Percentiles rank a stretch among this genome's conserved stretches.
phyloP scores from a whole-genome alignment of 2,329 filamentous ascomycete species.

The Penicillium sp. region DNA sequence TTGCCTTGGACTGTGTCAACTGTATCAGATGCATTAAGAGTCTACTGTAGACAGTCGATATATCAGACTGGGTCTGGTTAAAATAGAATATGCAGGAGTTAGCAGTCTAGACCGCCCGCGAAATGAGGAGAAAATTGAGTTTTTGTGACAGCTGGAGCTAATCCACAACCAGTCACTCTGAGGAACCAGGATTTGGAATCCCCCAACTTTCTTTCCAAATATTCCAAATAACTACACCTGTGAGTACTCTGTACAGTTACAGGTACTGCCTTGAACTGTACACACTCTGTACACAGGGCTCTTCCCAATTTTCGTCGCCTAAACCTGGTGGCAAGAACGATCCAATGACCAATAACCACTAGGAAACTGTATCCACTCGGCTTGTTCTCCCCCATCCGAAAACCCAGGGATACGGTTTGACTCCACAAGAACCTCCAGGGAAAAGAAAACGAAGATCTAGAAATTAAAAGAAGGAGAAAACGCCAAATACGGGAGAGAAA shows the following conservation, averaged over 20 bases:
- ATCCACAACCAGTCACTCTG: not conserved
- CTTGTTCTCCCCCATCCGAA: constrained; percentile 2
- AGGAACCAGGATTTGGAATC: not conserved
- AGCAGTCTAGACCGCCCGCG: constrained; percentile 10
- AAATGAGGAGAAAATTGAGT: not conserved
- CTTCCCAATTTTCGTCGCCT: not conserved
- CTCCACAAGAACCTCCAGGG: constrained; percentile 11
- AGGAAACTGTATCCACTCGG: constrained; percentile 5
- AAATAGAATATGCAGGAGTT: not conserved
- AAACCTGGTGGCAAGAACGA: constrained; percentile 1
- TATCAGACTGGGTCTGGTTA: no score
- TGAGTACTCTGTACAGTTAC: not conserved
- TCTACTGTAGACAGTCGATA: no score
- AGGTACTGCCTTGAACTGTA: not conserved
- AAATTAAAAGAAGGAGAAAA: not conserved
- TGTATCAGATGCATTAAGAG: no score
- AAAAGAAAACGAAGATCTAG: not conserved
- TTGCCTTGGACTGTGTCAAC: no score
- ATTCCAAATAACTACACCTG: not conserved
- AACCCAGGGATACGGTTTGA: constrained; percentile 1
- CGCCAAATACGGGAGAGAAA: not conserved
- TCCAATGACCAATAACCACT: constrained; percentile 3
- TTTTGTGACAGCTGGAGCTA: constrained; percentile 6
- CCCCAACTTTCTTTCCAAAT: not conserved
- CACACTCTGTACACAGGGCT: not conserved